A percentile compares a stretch with the other conserved stretches of the same genome.
phyloP scores from a whole-genome alignment of 345 rosid species.

The Eucalyptus decipiens region DNA sequence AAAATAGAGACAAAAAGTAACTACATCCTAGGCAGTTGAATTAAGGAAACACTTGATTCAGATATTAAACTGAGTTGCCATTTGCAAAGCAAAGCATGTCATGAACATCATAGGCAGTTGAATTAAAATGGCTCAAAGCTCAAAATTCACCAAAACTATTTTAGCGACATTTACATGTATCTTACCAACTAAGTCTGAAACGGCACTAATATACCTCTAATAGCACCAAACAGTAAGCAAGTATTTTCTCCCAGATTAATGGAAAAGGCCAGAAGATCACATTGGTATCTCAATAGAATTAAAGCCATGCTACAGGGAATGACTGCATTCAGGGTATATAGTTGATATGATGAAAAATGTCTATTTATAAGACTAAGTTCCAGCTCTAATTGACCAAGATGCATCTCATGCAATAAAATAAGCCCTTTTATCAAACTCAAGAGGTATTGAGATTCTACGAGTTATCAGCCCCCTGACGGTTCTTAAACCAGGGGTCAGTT shows the following conservation, averaged over 20 bases:
- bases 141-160: neutral
- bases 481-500: neutral
- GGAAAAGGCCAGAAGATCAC: neutral
- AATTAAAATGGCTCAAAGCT: neutral
- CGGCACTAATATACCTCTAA: neutral
- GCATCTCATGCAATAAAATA: neutral
- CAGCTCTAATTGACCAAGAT: neutral
- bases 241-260: neutral
- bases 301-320: neutral
- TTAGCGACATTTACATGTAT: neutral
- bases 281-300: neutral
- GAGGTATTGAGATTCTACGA: neutral
- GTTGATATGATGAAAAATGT: neutral
- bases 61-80: neutral
- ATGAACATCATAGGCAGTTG: neutral
- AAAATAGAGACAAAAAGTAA: neutral
- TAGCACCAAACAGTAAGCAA: neutral
- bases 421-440: neutral
- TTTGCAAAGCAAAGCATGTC: neutral
- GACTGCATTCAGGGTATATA: neutral
- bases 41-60: neutral
- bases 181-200: neutral
- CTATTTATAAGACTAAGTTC: neutral
- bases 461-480: neutral
- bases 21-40: neutral